Evolutionary conservation across 2,329 filamentous ascomycete species (phyloP), one percentile per base, ranked within the genome.

Genomic region (Didymella sp.): DNA sequence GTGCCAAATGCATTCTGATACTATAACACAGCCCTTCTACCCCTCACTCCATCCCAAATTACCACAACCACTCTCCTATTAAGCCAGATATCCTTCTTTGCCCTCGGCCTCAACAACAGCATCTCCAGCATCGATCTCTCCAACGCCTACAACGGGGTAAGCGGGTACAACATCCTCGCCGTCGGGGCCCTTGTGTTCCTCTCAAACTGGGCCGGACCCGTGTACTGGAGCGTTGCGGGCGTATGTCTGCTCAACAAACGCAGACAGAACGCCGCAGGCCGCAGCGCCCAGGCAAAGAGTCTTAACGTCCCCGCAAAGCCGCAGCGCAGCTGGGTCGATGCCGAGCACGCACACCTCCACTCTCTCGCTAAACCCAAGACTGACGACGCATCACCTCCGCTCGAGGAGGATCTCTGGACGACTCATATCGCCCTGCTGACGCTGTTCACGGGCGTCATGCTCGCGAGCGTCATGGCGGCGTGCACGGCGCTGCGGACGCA

Each of bases 61-160:
- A 88, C 88, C 4, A 85, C 87, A 9, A 88, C 89, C 0, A 86
- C 85, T 8, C 80, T 97, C 30, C 84, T 98, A 30, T 80, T 96
- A 37, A 89, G 96, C 64, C 88, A 93, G 77, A 81, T 86, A 31
- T 88, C 89, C 48, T 99, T 96, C 82, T 99, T 98, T 73, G 89
- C 91, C 27, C 87, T 92, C 61, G 95, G 93, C 22, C 92, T 92
- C 72, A 91, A 91, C 43, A 99, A 99, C 74, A 90, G 95, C 37
- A 96, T 99, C 64, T 96, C 93, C 12, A 94, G 90, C n/a, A 87
- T 99, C 67, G 93, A 98, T 71, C 84, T 99, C 19, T 96, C 92
- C 6, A 96, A 89, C 72, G 93, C 93, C 0, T 99, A 99, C 78
- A 99, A 99, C 69, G 95, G 95, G 60, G 83, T 99, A 33, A 85